phyloP scores from a whole-genome alignment of 805 yeast species.

The Schizosaccharomyces cryophilus region DNA sequence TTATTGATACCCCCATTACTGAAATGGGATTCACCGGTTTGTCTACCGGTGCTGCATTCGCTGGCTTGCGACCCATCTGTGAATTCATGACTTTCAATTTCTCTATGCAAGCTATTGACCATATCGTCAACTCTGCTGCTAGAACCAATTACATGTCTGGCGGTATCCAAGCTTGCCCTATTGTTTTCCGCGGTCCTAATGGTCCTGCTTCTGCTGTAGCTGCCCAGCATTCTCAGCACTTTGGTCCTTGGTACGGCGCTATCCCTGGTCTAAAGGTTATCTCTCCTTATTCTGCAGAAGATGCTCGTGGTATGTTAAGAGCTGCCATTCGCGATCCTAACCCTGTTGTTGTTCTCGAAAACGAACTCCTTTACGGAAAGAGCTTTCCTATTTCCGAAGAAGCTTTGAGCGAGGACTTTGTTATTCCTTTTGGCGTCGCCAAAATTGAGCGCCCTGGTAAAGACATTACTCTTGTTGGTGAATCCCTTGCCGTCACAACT shows the following conservation, averaged over 20 bases:
- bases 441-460: constrained; percentile 83
- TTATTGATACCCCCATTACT: constrained; percentile 91
- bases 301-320: constrained; percentile 81
- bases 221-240: constrained; percentile 98
- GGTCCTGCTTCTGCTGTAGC: constrained; percentile 99
- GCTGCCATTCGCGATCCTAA: constrained; percentile 97
- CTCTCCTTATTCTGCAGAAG: constrained; percentile 88
- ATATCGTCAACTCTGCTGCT: constrained; percentile 93
- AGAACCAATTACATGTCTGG: constrained; percentile 98
- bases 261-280: constrained; percentile 95
- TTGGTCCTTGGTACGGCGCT: constrained; percentile 91
- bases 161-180: constrained; percentile 91
- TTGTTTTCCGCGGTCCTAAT: constrained; percentile 96
- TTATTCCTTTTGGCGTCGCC: constrained; percentile 84
- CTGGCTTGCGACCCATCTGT: constrained; percentile 86
- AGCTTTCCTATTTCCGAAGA: constrained; percentile 74
- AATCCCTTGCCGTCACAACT: constrained; percentile 72
- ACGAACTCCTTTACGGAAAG: constrained; percentile 86
- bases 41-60: constrained; percentile 87
- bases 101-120: constrained; percentile 99
- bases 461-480: constrained; percentile 72
- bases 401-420: constrained; percentile 65
- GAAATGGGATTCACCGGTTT: constrained; percentile 97
- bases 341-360: constrained; percentile 87
- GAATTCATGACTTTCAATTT: constrained; percentile 98